Evolutionary conservation across 768 basidiomycete species (phyloP).

Genomic region (Melanogaster broomeanus): DNA sequence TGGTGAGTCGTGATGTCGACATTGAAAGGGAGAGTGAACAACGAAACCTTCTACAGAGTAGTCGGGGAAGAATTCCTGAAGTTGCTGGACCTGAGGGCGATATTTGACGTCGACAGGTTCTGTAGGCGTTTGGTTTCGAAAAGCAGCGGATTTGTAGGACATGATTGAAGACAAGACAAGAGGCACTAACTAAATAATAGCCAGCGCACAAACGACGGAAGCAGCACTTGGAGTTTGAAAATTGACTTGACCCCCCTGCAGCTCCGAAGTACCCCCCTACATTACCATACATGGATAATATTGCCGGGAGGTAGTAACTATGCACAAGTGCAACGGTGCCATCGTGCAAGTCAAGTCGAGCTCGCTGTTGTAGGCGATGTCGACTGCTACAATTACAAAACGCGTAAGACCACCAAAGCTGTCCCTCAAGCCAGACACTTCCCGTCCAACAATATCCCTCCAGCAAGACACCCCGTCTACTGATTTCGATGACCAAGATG

Average conservation of each 20-base stretch:
- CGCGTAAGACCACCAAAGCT: slow-evolving; percentile 55
- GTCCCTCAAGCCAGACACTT: slow-evolving; percentile 38
- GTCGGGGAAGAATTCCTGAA: slow-evolving; percentile 70
- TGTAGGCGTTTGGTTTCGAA: slow-evolving; percentile 22
- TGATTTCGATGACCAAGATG: neutral
- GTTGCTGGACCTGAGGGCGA: slow-evolving; percentile 54
- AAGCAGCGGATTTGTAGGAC: slow-evolving; percentile 35
- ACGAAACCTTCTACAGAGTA: slow-evolving; percentile 71
- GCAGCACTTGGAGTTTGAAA: slow-evolving; percentile 28
- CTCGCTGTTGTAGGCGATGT: neutral
- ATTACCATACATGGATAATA: neutral
- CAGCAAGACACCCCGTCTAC: slow-evolving; percentile 15
- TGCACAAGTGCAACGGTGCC: neutral
- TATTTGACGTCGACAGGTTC: slow-evolving; percentile 40
- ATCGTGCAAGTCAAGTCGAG: neutral
- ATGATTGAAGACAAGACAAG: slow-evolving; percentile 11
- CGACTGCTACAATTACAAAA: slow-evolving; percentile 21
- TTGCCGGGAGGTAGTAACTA: slow-evolving; percentile 3
- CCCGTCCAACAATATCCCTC: slow-evolving; percentile 24
- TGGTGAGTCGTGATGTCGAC: slow-evolving; percentile 28
- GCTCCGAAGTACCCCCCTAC: slow-evolving; percentile 11
- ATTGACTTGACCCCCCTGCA: slow-evolving; percentile 4
- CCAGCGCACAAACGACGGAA: neutral
- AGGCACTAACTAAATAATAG: neutral
- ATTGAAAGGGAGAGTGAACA: slow-evolving; percentile 7